Evolutionary conservation across 345 rosid genomes (phyloP).

Genomic region (Eucalyptus regnans): DNA sequence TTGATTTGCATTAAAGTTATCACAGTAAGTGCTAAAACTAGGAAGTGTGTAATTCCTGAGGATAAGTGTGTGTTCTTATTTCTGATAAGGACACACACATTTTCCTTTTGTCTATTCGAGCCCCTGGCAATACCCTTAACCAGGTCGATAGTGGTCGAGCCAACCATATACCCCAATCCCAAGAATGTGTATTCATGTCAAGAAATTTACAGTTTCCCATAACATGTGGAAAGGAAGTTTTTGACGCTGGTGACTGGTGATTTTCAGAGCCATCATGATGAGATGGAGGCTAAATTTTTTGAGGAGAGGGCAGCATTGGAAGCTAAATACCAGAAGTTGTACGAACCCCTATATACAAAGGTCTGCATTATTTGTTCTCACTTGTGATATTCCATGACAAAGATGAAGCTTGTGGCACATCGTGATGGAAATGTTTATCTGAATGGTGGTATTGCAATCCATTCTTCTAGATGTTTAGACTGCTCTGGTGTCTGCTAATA

Average conservation of each 20-base stretch:
- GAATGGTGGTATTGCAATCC: not conserved
- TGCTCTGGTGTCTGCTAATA: not conserved
- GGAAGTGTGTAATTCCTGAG: not conserved
- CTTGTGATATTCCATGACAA: not conserved
- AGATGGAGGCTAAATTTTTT: conserved; percentile 67
- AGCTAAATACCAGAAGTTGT: conserved; percentile 77
- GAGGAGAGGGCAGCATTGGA: conserved; percentile 91
- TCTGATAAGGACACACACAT: not conserved
- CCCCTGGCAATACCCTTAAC: not conserved
- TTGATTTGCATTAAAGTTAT: not conserved
- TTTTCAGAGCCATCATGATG: conserved; percentile 71
- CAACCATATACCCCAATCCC: not conserved
- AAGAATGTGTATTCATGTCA: not conserved
- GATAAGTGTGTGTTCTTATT: not conserved
- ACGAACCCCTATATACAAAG: conserved; percentile 75
- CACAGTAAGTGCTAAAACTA: not conserved
- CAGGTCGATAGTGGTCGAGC: not conserved
- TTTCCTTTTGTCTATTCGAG: not conserved
- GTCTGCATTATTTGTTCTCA: conserved; percentile 7
- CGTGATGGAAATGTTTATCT: not conserved
- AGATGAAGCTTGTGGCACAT: not conserved
- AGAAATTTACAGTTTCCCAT: not conserved
- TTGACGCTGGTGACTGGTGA: not conserved
- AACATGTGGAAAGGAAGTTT: not conserved
- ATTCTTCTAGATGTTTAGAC: not conserved